Base-by-base conservation (phyloP, 2,329 filamentous ascomycete genomes). In the Claviceps arundinis region DNA sequence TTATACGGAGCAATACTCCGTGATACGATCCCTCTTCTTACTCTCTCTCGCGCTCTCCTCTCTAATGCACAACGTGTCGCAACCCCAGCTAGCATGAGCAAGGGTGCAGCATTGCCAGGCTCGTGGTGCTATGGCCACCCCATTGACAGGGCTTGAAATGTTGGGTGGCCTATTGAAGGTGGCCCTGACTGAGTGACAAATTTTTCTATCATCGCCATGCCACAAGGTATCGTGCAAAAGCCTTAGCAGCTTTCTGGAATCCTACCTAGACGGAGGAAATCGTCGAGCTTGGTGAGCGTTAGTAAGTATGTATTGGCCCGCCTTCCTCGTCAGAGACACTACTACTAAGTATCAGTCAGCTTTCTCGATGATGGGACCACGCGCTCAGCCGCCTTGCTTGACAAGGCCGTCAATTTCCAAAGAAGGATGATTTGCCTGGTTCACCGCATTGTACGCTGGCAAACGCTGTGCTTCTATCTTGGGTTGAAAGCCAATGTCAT, bases 31-130 rank as follows among this genome's bases (percentile, higher is more conserved):
- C 38, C 38, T 42, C 22, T 30, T 17, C 41, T 48, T 30, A 5
- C 26, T 42, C 47, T 34, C 24, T 41, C 22, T 30, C 11, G 4
- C 17, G 19, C 26, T 11, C 51, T 47, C 44, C 50, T 40, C 47
- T 44, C 30, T 41, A 50, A 51, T 48, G 37, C 49, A 52, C 48
- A 43, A 50, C 40, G 50, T 50, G 37, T 52, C 37, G 37, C 48
- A 43, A 37, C 43, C 43, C 47, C 47, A 47, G 47, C 41, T 54
- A 50, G 51, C 41, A 54, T 41, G 52, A 54, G 51, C 56, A 58
- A 53, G 57, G 56, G 56, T 50, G 41, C 48, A 50, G 49, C 47
- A 55, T 55, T 45, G 56, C 52, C 52, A 58, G 52, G 55, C 54
- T 56, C 52, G 51, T 49, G 51, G 56, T 55, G 51, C 56, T 57